Evolutionary conservation across 2,329 filamentous ascomycete species (phyloP), one percentile per base, ranked within the genome.

Genomic region (Fusarium nodosum): DNA sequence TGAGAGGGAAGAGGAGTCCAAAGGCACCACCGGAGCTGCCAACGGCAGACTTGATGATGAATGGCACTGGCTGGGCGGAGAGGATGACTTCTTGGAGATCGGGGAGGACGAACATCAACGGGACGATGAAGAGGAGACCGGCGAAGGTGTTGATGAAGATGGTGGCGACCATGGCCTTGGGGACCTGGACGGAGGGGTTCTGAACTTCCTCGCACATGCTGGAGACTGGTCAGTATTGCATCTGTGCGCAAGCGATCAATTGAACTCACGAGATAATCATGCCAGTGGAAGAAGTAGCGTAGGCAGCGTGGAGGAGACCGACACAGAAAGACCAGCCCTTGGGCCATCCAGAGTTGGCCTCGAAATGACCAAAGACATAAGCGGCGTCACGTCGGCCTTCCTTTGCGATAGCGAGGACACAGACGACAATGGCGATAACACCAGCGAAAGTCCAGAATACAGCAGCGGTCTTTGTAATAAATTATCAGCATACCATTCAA

Each of bases 391-490:
- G 88, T 66, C 91, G 87, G 46, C 91, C 91, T 64, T 89, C 82
- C 74, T 90, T 91, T 56, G 91, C 91, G 56, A 93, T 81, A 64
- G 83, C 90, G 56, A 91, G 86, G 57, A 88, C 79, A 73, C 83
- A 85, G 69, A 90, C 80, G 70, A 90, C 79, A 68, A 92, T 89
- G 68, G 88, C 88, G 74, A 93, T 81, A 45, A 92, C 83, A 75
- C 90, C 88, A 60, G 86, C 87, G 80, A 93, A 92, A 12, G 91
- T 93, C 89, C 90, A 92, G 80, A 89, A 90, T 68, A 92, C 89
- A 68, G 90, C 89, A 75, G 90, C 90, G 20, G 90, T 92, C 88
- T 90, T 56, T 90, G 46, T 11, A 16, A 38, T 44, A 53, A 39
- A 24, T 11, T 13, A 45, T 72, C 36, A 72, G 68, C 52, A 54